phyloP scores from a whole-genome alignment of 1,284 basidiomycete species.

The Phlebopus sp. region DNA sequence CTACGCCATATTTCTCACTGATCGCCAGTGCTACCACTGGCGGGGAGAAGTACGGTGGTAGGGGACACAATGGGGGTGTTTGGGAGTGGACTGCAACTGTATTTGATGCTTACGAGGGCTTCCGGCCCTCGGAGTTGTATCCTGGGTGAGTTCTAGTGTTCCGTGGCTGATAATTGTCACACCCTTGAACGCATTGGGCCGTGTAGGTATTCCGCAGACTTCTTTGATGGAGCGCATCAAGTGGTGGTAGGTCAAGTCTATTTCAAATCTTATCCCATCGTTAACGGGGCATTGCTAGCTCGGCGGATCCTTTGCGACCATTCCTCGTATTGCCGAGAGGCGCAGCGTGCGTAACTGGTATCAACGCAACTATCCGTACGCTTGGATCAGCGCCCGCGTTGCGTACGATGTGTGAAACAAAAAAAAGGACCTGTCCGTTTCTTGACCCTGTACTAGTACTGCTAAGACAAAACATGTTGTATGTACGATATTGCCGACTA shows the following conservation, averaged over 20 bases:
- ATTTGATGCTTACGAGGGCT: slow-evolving; percentile 75
- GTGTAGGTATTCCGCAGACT: slow-evolving; percentile 78
- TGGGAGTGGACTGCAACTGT: slow-evolving; percentile 97
- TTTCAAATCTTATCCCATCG: neutral
- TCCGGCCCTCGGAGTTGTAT: slow-evolving; percentile 72
- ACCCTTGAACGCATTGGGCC: neutral
- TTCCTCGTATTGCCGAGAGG: slow-evolving; percentile 77
- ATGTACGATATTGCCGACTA: no score
- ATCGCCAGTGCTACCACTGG: slow-evolving; percentile 61
- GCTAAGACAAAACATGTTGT: neutral
- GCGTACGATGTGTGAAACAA: slow-evolving; percentile 61
- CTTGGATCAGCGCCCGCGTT: slow-evolving; percentile 70
- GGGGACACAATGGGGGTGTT: slow-evolving; percentile 89
- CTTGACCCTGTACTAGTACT: slow-evolving; percentile 9
- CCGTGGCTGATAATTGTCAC: neutral
- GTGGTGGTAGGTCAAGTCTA: slow-evolving; percentile 66
- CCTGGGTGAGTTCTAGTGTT: slow-evolving; percentile 78
- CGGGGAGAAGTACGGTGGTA: slow-evolving; percentile 42
- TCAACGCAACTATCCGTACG: slow-evolving; percentile 72
- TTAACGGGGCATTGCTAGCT: slow-evolving; percentile 47
- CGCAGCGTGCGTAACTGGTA: slow-evolving; percentile 83
- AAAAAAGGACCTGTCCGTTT: neutral
- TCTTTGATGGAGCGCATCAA: slow-evolving; percentile 83
- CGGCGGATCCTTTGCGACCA: slow-evolving; percentile 88
- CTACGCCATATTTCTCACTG: neutral